Evolutionary conservation across 73 alveolate genomes (phyloP), one percentile per base, ranked within the genome.

Genomic region (Paramecium bursaria): DNA sequence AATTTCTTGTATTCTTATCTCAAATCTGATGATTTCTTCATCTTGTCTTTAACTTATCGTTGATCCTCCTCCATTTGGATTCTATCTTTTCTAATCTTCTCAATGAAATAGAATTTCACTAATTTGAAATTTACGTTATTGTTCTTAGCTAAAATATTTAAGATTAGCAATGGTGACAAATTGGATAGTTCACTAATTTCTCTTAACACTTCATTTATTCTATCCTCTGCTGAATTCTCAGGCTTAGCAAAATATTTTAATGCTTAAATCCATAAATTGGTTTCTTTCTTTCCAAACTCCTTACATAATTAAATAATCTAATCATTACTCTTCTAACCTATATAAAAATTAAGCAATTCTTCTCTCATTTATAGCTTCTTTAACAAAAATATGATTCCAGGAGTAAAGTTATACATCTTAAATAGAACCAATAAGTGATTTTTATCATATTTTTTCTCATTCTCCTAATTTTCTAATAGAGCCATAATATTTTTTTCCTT

Each of bases 261-360:
- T 13, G 88, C 88, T 60, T 94, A 88, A 42, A 94, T 88, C 97
- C 98, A 94, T 3, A 94, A 75, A 67, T 94, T 94, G 11, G 90
- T 85, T 17, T 94, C 97, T 30, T 87, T 86, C 46, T 67, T 77
- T 9, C 94, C 92, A 27, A 87, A 87, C 19, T 85, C 82, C 53
- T 50, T 57, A 85, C 98, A 94, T 22, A 91, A 75, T 46, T 90
- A 86, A 61, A 93, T 33, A 0, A 94, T 91, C 44, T 87, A 76
- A 22, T 79, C 87, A 23, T 49, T 60, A 17, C 92, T 90, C n/a
- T 92, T 90, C 49, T 73, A 51, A 87, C 88, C 75, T 30, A 92
- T 92, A 52, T 94, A 94, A 46, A 86, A 90, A 52, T 79, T 82
- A 50, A 94, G 87, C 33, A 94, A 87, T 85, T 94, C 98, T 54